Evolutionary conservation across 179 eudicot genomes (phyloP).

Genomic region (Gypsophila paniculata): DNA sequence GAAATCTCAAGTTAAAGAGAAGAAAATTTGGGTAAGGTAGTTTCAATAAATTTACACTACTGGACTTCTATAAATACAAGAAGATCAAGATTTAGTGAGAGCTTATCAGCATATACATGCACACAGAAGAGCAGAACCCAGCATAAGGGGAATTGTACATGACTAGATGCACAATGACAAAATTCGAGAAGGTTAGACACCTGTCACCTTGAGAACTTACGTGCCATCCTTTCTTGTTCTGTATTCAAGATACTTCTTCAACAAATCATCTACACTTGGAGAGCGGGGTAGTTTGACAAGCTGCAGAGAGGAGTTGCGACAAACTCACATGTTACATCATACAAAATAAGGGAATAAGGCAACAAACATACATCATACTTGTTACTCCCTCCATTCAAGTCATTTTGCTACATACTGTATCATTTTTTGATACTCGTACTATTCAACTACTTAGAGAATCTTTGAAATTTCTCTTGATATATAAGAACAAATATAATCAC

Average conservation of each 20-base stretch:
- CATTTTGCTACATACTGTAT: too few species aligned
- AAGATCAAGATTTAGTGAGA: background rate
- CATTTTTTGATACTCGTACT: too few species aligned
- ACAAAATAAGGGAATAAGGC: background rate
- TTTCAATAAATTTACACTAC: background rate
- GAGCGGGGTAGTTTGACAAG: constrained; percentile 86
- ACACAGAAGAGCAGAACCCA: background rate
- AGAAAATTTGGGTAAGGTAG: background rate
- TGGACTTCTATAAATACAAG: background rate
- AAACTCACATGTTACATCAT: background rate
- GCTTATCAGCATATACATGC: background rate
- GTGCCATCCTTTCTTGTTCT: constrained; percentile 71
- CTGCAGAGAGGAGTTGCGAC: constrained; percentile 43
- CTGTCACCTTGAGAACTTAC: constrained; percentile 45
- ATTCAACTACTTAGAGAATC: too few species aligned
- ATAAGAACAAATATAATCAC: too few species aligned
- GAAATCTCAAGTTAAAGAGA: background rate
- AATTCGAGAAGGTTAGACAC: constrained; percentile 6
- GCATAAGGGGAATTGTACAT: background rate
- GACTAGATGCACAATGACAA: constrained; percentile 10
- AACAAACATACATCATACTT: background rate
- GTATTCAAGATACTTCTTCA: constrained; percentile 77
- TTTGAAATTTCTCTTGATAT: too few species aligned
- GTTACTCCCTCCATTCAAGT: background rate
- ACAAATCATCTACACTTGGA: constrained; percentile 75